Base-by-base conservation (phyloP, 1,284 basidiomycete genomes). In the Cystobasidium slooffiae region DNA sequence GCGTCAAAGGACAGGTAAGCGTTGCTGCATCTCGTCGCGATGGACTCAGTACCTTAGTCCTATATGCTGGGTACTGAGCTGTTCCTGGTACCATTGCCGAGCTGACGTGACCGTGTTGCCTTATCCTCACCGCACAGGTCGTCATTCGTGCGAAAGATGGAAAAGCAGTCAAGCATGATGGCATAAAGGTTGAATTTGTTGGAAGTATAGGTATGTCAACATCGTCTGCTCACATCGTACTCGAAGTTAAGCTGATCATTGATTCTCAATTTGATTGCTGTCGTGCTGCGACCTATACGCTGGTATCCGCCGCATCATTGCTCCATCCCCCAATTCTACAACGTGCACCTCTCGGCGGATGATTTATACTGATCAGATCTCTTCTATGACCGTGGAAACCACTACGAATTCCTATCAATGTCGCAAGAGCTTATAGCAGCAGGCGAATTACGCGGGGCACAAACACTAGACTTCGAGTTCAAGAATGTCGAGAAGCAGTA, bases 401-500 rank as follows among this genome's bases (percentile, higher is more conserved):
- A 98, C 82, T 94, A 97, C 83, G 96, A 99, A 81, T 99, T 99
- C 82, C 86, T 98, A 16, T 97, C 96, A 14, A 84, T 98, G 76
- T 92, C 93, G 0, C 94, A 98, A 84, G 94, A 98, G 81, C 87
- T 98, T 14, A 94, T 95, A 0, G 90, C 91, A 0, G 93, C 94
- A 8, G 94, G 94, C 47, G 96, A 99, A 80, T 90, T 98, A 88
- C 88, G 94, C 63, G 91, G 93, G 79, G 93, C 93, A 0, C 94
- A 97, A 84, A 93, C 93, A 18, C 96, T 90, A 80, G 94, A 97
- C 69, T 99, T 99, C 83, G 87, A 89, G 78, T 99, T 99, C 88
- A 98, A 98, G 86, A 98, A 97, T 80, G 93, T 99, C 62, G 97
- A 99, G 87, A 98, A 99, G 85, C 94, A 96, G 82, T 97, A 93